A percentile compares a stretch with the other conserved stretches of the same genome.
phyloP scores from a whole-genome alignment of 2,329 filamentous ascomycete species.

The Diaporthe eres region DNA sequence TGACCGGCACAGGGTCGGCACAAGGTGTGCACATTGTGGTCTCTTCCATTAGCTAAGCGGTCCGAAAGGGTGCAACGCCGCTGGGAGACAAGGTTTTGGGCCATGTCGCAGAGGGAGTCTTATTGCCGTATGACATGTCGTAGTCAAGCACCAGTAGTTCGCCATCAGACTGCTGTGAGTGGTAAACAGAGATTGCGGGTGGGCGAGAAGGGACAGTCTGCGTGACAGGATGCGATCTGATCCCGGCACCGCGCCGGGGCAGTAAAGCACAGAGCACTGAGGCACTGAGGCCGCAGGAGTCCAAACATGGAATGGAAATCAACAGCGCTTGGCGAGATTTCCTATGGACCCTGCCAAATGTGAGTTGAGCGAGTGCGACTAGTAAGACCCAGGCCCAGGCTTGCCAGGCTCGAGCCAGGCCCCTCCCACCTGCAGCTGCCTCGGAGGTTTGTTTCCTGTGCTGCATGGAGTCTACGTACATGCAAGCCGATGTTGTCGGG shows the following conservation, averaged over 20 bases:
- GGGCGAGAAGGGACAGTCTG: not conserved
- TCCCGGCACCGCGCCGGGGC: not conserved
- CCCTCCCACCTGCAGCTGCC: conserved; percentile 2
- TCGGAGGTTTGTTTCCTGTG: conserved; percentile 29
- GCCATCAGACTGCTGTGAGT: conserved; percentile 5
- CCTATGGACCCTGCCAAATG: not conserved
- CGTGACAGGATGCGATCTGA: conserved; percentile 22
- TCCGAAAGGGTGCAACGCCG: conserved; percentile 17
- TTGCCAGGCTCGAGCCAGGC: not conserved
- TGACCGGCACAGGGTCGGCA: not conserved
- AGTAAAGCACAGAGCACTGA: not conserved
- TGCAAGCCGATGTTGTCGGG: not conserved
- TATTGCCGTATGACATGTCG: conserved; percentile 12
- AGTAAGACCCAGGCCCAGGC: not conserved
- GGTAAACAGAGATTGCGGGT: conserved; percentile 18
- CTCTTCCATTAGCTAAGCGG: not conserved
- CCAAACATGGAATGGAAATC: conserved; percentile 23
- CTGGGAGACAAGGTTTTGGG: conserved; percentile 26
- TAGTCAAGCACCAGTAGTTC: not conserved
- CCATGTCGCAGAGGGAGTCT: conserved; percentile 20
- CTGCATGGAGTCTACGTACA: not conserved
- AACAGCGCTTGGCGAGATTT: conserved; percentile 27
- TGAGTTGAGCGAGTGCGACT: conserved; percentile 3
- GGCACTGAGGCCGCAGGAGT: not conserved
- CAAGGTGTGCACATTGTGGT: no score